Percentiles rank a stretch among this genome's conserved stretches.
Evolutionary conservation across 2,329 filamentous ascomycete species (phyloP).

Genomic region (Botrytis byssoidea): DNA sequence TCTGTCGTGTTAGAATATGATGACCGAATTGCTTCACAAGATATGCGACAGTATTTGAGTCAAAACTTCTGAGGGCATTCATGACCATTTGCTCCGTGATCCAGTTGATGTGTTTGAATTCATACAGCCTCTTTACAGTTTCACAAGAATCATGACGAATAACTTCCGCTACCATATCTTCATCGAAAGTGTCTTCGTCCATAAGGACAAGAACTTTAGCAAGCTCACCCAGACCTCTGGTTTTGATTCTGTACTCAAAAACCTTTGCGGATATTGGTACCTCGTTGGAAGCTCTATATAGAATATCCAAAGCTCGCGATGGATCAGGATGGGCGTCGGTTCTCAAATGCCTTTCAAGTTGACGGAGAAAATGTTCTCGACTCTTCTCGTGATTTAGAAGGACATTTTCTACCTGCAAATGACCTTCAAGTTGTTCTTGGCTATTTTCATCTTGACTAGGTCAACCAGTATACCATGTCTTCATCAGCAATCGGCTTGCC

Average conservation of each 20-base stretch:
- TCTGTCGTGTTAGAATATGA: neutral
- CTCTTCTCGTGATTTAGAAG: neutral
- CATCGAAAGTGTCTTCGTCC: neutral
- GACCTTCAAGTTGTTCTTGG: neutral
- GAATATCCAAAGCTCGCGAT: neutral
- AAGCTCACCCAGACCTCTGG: neutral
- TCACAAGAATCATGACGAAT: neutral
- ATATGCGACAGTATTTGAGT: too few species aligned
- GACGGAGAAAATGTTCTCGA: neutral
- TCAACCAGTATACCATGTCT: neutral
- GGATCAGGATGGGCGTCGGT: neutral
- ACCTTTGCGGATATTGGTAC: neutral
- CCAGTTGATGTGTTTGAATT: neutral
- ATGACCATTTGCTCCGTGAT: neutral
- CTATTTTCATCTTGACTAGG: too few species aligned
- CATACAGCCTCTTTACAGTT: neutral
- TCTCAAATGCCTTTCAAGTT: neutral
- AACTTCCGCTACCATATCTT: neutral
- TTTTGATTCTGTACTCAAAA: neutral
- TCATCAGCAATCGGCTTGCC: neutral
- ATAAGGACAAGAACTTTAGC: neutral
- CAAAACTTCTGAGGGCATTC: too few species aligned
- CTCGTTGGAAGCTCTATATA: neutral
- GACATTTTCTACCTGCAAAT: neutral
- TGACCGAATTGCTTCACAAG: neutral